These are phyloP conservation scores for Xylariaceae sp. DNA, from an alignment of 2,329 filamentous ascomycete species.

Conservation along the genomic window DNA sequence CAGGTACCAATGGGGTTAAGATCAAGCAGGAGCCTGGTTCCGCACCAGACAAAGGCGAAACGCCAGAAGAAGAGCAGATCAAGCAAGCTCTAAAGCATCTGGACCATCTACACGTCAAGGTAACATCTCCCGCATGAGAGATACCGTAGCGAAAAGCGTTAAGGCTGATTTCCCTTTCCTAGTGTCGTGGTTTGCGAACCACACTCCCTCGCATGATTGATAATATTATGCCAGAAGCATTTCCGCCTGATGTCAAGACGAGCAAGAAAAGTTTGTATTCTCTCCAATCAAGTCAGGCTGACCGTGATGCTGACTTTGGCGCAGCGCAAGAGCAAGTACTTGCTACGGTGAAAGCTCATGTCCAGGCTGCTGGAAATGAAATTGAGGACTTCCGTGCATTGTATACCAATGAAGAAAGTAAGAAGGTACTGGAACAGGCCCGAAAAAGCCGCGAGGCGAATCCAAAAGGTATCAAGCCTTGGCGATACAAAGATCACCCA, in stretches of 20 bases:
- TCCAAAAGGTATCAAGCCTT: slow-evolving; percentile 56
- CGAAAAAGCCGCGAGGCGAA: slow-evolving; percentile 53
- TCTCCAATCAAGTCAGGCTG: background rate
- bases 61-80: slow-evolving; percentile 49
- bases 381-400: slow-evolving; percentile 50
- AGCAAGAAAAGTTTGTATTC: slow-evolving; percentile 40
- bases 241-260: slow-evolving; percentile 36
- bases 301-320: slow-evolving; percentile 18
- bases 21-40: slow-evolving; percentile 6
- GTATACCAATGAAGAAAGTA: slow-evolving; percentile 46
- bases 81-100: slow-evolving; percentile 49
- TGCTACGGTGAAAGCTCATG: slow-evolving; percentile 45
- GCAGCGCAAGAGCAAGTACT: slow-evolving; percentile 49
- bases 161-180: background rate
- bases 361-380: slow-evolving; percentile 47
- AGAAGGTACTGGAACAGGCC: slow-evolving; percentile 51
- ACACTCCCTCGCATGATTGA: slow-evolving; percentile 48
- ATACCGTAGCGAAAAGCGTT: background rate
- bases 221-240: slow-evolving; percentile 44
- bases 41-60: slow-evolving; percentile 26
- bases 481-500: slow-evolving; percentile 58
- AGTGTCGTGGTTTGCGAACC: slow-evolving; percentile 48
- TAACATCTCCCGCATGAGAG: slow-evolving; percentile 23
- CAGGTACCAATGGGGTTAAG: slow-evolving; percentile 5
- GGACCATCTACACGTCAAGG: slow-evolving; percentile 55